A percentile compares a stretch with the other conserved stretches of the same genome.
phyloP scores from a whole-genome alignment of 306 rosid genomes.

The Oxytropis ochrocephala region DNA sequence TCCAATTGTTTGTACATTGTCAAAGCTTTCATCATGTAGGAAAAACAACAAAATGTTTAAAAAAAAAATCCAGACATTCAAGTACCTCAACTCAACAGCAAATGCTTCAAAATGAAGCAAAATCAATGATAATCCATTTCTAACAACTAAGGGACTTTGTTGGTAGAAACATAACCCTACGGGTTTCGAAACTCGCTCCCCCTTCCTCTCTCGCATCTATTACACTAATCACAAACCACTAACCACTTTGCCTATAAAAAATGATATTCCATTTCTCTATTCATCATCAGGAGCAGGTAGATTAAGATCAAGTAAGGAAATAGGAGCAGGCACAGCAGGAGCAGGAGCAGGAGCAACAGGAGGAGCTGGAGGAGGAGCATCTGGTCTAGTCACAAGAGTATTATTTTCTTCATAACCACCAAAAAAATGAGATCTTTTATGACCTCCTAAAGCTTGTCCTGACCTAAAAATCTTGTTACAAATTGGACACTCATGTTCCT shows the following conservation, averaged over 20 bases:
- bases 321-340: slow-evolving; percentile 9
- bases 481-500: slow-evolving; percentile 84
- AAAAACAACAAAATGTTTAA: slow-evolving; percentile 22
- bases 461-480: no score
- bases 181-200: no score
- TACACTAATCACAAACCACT: no score
- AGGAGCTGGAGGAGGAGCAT: slow-evolving; percentile 24
- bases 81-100: slow-evolving; percentile 11
- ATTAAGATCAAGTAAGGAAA: slow-evolving; percentile 74
- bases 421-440: slow-evolving; percentile 79
- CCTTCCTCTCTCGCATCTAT: no score
- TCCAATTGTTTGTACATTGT: slow-evolving; percentile 46
- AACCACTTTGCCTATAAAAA: no score
- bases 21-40: no score
- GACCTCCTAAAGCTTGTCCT: no score
- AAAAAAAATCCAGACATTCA: slow-evolving; percentile 14
- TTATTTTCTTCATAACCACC: slow-evolving; percentile 63
- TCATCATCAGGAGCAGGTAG: slow-evolving; percentile 83
- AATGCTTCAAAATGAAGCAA: slow-evolving; percentile 25
- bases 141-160: no score
- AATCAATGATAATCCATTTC: no score
- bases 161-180: no score
- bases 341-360: slow-evolving; percentile 13
- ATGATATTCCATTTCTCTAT: slow-evolving; percentile 21
- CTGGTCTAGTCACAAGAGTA: slow-evolving; percentile 43